These are phyloP conservation scores for Pseudoscleropodium purum DNA, from an alignment of 225 moss, liverwort and hornwort species.

Conservation along the genomic window DNA sequence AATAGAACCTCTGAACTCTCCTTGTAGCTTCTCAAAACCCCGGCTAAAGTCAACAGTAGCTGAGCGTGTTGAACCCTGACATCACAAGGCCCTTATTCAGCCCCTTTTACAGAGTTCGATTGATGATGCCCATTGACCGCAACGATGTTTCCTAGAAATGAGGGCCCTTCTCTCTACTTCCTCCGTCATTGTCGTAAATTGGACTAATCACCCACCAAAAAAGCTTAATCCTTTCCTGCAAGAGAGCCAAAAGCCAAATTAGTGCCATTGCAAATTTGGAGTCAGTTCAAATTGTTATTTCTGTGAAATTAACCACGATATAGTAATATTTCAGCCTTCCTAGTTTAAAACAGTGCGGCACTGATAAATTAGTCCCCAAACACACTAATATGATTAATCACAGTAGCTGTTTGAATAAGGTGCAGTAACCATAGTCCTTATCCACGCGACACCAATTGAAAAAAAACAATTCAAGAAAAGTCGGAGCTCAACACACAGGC, in stretches of 20 bases:
- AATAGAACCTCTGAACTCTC: not conserved
- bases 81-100: too few species aligned
- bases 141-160: not conserved
- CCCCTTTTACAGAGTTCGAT: accelerated
- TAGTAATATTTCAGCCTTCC: not conserved
- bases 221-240: not conserved
- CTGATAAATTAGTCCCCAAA: not conserved
- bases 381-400: not conserved
- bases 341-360: not conserved
- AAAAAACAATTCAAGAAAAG: not conserved
- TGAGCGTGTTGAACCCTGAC: not conserved
- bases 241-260: too few species aligned
- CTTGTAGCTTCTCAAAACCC: not conserved
- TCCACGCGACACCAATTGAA: not conserved
- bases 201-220: too few species aligned
- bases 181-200: not conserved
- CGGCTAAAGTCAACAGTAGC: not conserved
- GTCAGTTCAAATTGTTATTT: not conserved
- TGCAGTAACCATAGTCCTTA: not conserved
- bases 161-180: not conserved
- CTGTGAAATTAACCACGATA: too few species aligned
- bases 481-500: not conserved
- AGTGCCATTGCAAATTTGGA: not conserved
- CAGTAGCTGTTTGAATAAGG: not conserved
- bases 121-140: not conserved